These are phyloP conservation scores for Hypoxylon rickii DNA, from an alignment of 495 filamentous ascomycete species.

Conservation along the genomic window DNA sequence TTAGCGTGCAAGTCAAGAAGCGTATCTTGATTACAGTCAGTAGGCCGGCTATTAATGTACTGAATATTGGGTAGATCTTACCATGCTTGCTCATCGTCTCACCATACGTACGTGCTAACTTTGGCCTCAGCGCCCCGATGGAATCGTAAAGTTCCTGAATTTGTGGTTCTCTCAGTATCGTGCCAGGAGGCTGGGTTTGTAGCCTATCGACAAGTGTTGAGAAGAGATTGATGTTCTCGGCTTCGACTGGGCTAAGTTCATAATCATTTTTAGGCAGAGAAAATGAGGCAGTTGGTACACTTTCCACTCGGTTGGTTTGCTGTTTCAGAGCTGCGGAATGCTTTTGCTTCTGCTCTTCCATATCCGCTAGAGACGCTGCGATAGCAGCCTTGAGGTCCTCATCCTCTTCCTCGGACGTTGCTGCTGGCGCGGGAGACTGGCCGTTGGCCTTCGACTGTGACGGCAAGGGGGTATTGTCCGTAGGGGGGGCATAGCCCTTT, in stretches of 20 bases:
- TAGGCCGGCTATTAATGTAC: slow-evolving; percentile 6
- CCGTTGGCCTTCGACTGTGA: slow-evolving; percentile 47
- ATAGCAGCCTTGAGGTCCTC: slow-evolving; percentile 94
- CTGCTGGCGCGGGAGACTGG: slow-evolving; percentile 41
- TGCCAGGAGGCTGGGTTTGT: slow-evolving; percentile 93
- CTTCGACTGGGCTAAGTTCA: slow-evolving; percentile 90
- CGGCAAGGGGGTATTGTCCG: slow-evolving; percentile 38
- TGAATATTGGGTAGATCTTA: slow-evolving; percentile 52
- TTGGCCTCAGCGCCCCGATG: slow-evolving; percentile 88
- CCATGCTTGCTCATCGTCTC: slow-evolving; percentile 99
- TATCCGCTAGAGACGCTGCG: slow-evolving; percentile 92
- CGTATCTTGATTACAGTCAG: slow-evolving; percentile 63
- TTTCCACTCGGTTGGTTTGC: slow-evolving; percentile 56
- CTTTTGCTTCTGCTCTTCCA: slow-evolving; percentile 96
- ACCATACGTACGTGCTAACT: slow-evolving; percentile 93
- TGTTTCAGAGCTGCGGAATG: slow-evolving; percentile 81
- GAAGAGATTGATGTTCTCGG: slow-evolving; percentile 97
- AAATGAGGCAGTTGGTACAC: slow-evolving; percentile 45
- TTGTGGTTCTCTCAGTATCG: slow-evolving; percentile 91
- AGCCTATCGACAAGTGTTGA: slow-evolving; percentile 91
- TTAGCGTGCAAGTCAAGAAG: slow-evolving; percentile 94
- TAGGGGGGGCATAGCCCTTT: slow-evolving; percentile 48
- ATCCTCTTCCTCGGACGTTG: slow-evolving; percentile 78
- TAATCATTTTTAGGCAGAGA: slow-evolving; percentile 83
- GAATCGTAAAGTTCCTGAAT: slow-evolving; percentile 98